Evolutionary conservation across 2,329 filamentous ascomycete genomes (phyloP).

Genomic region (Fusarium pilosicola): DNA sequence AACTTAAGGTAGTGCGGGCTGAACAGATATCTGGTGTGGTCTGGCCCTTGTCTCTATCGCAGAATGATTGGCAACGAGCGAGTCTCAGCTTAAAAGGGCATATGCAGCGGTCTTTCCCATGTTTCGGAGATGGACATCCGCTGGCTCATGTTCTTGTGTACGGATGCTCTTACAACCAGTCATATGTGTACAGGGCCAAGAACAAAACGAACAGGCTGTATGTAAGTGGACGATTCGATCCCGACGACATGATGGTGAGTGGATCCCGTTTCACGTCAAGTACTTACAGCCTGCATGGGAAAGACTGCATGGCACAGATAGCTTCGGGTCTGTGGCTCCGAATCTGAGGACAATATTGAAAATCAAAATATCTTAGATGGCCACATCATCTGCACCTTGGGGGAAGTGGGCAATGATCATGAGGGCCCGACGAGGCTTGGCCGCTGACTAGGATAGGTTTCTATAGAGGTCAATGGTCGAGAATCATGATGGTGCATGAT

Average conservation of each 20-base stretch:
- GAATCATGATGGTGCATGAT: constrained; percentile 39
- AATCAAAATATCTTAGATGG: not conserved
- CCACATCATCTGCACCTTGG: constrained; percentile 11
- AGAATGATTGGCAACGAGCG: constrained; percentile 16
- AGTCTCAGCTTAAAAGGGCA: constrained; percentile 27
- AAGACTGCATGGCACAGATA: constrained; percentile 37
- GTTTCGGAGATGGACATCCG: constrained; percentile 27
- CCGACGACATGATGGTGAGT: constrained; percentile 32
- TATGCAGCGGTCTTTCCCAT: constrained; percentile 15
- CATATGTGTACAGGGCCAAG: constrained; percentile 26
- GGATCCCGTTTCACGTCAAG: constrained; percentile 33
- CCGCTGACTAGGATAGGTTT: constrained; percentile 20
- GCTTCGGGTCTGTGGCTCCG: constrained; percentile 21
- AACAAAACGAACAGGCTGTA: constrained; percentile 25
- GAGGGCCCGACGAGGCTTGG: constrained; percentile 12
- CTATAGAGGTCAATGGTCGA: constrained; percentile 30
- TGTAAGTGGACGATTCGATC: constrained; percentile 21
- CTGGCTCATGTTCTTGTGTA: constrained; percentile 8
- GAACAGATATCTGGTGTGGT: constrained; percentile 16
- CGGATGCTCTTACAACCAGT: constrained; percentile 36
- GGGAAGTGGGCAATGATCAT: constrained; percentile 19
- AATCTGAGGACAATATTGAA: constrained; percentile 10
- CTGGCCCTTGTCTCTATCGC: constrained; percentile 17
- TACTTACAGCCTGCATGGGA: constrained; percentile 25
- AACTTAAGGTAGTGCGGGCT: constrained; percentile 20